Conservation (phyloP, 1,139 yeast genomes). For the Hemisphaericaspora xylofermentans region DNA sequence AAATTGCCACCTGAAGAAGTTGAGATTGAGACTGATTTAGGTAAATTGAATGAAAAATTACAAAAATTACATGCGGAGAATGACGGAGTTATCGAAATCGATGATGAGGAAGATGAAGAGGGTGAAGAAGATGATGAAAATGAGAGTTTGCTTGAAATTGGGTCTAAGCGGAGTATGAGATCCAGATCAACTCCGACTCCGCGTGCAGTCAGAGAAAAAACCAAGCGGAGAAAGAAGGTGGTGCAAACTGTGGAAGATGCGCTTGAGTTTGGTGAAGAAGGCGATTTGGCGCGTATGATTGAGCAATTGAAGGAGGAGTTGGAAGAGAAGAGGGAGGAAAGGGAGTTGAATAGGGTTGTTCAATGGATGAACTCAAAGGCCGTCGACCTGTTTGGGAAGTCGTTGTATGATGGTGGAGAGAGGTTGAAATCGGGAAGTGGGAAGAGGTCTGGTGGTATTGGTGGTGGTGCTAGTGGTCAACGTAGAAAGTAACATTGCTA, state of each 20-base stretch:
- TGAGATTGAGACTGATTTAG: constrained; percentile 37
- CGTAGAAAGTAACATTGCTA: not conserved
- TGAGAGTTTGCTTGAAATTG: constrained; percentile 24
- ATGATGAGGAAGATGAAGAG: constrained; percentile 11
- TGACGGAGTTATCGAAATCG: constrained; percentile 9
- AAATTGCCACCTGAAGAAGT: constrained; percentile 42
- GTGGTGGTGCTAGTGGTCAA: not conserved
- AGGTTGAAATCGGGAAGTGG: constrained; percentile 17
- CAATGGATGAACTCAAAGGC: constrained; percentile 68
- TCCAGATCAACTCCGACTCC: constrained; percentile 9
- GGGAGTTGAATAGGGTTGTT: constrained; percentile 45
- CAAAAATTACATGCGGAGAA: constrained; percentile 5
- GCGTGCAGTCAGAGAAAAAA: constrained; percentile 7
- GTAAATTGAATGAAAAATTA: constrained; percentile 21
- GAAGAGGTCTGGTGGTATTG: not conserved
- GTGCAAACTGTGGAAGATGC: constrained; percentile 25
- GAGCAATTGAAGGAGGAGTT: constrained; percentile 29
- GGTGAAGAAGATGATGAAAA: constrained; percentile 18
- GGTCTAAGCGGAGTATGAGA: constrained; percentile 26
- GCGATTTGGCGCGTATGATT: constrained; percentile 30
- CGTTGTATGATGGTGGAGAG: constrained; percentile 61
- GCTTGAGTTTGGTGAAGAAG: constrained; percentile 26
- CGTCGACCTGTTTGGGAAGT: constrained; percentile 47
- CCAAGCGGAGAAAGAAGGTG: constrained; percentile 23
- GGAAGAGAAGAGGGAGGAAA: constrained; percentile 30